Evolutionary conservation across 2,329 filamentous ascomycete species (phyloP).

Genomic region (Huntiella omanensis): DNA sequence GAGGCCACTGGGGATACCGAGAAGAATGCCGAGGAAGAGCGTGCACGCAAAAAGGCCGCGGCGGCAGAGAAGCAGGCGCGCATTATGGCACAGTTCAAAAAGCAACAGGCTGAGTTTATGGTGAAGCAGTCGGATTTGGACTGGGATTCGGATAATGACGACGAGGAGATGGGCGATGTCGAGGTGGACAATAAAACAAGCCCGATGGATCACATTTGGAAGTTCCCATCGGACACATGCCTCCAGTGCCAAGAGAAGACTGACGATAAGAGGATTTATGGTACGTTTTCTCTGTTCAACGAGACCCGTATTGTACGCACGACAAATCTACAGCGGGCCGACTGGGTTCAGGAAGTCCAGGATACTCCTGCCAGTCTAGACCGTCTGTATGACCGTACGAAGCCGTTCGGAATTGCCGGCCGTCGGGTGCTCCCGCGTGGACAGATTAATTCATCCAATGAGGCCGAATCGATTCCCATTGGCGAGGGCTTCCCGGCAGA

Average conservation of each 20-base stretch:
- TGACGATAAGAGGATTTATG: slow-evolving; percentile 72
- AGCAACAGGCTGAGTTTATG: slow-evolving; percentile 90
- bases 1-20: slow-evolving; percentile 34
- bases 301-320: slow-evolving; percentile 75
- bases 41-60: slow-evolving; percentile 73
- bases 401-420: slow-evolving; percentile 79
- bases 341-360: slow-evolving; percentile 68
- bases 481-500: slow-evolving; percentile 72
- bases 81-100: slow-evolving; percentile 96
- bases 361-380: slow-evolving; percentile 68
- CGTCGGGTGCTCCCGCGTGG: slow-evolving; percentile 24
- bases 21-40: slow-evolving; percentile 49
- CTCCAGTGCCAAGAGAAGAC: slow-evolving; percentile 95
- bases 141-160: slow-evolving; percentile 60
- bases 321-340: slow-evolving; percentile 63
- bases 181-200: slow-evolving; percentile 43
- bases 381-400: slow-evolving; percentile 59
- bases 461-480: slow-evolving; percentile 42
- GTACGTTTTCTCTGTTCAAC: slow-evolving; percentile 77
- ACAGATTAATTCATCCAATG: not conserved
- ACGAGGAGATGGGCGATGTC: slow-evolving; percentile 55
- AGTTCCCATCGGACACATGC: slow-evolving; percentile 81
- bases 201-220: slow-evolving; percentile 49
- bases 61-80: slow-evolving; percentile 76
- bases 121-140: slow-evolving; percentile 63